Conservation (phyloP, 176 grass and related monocot genomes). For the Ensete glaucum region DNA sequence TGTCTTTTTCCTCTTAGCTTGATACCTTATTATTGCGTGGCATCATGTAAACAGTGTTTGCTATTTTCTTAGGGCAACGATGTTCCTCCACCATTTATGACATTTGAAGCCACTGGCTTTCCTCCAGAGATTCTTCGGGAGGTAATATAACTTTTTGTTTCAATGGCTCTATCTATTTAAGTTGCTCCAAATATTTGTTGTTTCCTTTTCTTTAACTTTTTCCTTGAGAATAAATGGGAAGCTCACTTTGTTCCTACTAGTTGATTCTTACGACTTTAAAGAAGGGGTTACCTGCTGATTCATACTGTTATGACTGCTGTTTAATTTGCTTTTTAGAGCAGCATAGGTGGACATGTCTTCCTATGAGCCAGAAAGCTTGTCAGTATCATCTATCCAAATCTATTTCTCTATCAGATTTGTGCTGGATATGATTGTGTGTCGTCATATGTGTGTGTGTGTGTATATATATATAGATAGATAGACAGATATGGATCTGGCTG, state of each 20-base stretch:
- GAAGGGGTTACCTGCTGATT: not conserved
- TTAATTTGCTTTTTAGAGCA: not conserved
- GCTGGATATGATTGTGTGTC: too few species aligned
- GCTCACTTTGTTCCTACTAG: not conserved
- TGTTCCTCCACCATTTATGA: slow-evolving; percentile 96
- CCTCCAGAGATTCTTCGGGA: slow-evolving; percentile 92
- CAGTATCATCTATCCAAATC: too few species aligned
- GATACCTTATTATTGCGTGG: slow-evolving; percentile 1
- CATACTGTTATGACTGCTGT: not conserved
- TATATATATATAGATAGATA: too few species aligned
- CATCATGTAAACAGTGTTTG: not conserved
- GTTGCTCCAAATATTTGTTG: not conserved
- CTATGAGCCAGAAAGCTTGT: too few species aligned
- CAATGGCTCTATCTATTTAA: not conserved
- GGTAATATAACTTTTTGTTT: slow-evolving; percentile 45
- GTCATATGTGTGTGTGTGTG: too few species aligned
- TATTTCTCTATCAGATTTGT: too few species aligned
- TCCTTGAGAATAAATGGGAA: not conserved
- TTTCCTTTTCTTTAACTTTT: not conserved
- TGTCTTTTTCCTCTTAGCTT: slow-evolving; percentile 23
- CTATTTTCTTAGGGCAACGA: slow-evolving; percentile 59
- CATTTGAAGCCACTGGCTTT: slow-evolving; percentile 87
- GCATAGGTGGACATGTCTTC: too few species aligned
- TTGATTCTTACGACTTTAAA: not conserved
- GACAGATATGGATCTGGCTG: too few species aligned